These are phyloP conservation scores for Pestalotiopsis sp. DNA, from an alignment of 2,329 filamentous ascomycete species.

Conservation along the genomic window DNA sequence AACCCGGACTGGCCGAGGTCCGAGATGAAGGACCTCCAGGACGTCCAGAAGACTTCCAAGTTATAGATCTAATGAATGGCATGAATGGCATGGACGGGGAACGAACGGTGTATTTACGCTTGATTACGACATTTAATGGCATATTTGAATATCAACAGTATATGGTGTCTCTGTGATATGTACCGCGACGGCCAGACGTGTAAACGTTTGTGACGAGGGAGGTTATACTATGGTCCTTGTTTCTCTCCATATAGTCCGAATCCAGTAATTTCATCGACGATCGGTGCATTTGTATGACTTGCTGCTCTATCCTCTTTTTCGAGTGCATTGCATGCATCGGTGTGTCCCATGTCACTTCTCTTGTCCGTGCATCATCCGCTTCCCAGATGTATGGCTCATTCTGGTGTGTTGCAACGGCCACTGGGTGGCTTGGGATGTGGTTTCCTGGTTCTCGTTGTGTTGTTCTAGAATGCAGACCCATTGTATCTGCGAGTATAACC, in stretches of 20 bases:
- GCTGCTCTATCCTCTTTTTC: not conserved
- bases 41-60: not conserved
- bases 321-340: not conserved
- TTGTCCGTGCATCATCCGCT: not conserved
- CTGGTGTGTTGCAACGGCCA: not conserved
- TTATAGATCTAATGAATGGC: not conserved
- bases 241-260: not conserved
- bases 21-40: conserved; percentile 55
- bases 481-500: not conserved
- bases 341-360: not conserved
- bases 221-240: not conserved
- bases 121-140: not conserved
- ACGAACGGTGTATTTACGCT: not conserved
- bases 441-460: not conserved
- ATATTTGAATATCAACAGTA: not conserved
- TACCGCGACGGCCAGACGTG: not conserved
- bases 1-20: conserved; percentile 59
- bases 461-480: not conserved
- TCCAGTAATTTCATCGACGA: not conserved
- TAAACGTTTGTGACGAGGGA: not conserved
- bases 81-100: not conserved
- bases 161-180: not conserved
- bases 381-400: not conserved
- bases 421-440: not conserved
- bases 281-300: not conserved